These are phyloP conservation scores for Anisodus acutangulus DNA, from an alignment of 257 asterid species.

Conservation along the genomic window DNA sequence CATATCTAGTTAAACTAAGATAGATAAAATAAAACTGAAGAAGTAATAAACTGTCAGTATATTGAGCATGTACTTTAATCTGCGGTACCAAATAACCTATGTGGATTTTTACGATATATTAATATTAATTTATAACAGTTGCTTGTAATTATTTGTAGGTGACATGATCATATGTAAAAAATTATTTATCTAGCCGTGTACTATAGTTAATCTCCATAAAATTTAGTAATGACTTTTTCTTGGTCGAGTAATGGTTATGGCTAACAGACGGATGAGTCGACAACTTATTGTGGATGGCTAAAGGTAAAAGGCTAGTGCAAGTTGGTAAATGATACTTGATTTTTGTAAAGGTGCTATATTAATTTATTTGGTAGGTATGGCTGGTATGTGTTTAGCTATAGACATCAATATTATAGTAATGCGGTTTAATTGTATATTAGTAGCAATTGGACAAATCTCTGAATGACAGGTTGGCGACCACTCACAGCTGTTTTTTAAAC, in stretches of 20 bases:
- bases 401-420: not conserved
- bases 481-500: not conserved
- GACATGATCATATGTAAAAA: no score
- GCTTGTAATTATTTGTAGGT: not conserved
- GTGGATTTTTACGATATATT: no score
- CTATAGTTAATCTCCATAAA: not conserved
- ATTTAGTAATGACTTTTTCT: not conserved
- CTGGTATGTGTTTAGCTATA: not conserved
- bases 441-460: not conserved
- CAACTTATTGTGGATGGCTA: not conserved
- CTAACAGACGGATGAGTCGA: not conserved
- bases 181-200: no score
- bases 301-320: not conserved
- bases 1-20: no score
- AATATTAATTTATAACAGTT: no score
- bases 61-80: no score
- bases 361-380: not conserved
- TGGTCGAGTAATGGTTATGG: not conserved
- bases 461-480: not conserved
- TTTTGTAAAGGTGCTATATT: not conserved
- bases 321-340: not conserved
- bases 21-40: no score
- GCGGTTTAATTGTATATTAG: not conserved
- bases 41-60: no score
- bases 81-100: no score